Base-by-base conservation (phyloP, 495 filamentous ascomycete genomes). In the Lasiosphaeria ovina region DNA sequence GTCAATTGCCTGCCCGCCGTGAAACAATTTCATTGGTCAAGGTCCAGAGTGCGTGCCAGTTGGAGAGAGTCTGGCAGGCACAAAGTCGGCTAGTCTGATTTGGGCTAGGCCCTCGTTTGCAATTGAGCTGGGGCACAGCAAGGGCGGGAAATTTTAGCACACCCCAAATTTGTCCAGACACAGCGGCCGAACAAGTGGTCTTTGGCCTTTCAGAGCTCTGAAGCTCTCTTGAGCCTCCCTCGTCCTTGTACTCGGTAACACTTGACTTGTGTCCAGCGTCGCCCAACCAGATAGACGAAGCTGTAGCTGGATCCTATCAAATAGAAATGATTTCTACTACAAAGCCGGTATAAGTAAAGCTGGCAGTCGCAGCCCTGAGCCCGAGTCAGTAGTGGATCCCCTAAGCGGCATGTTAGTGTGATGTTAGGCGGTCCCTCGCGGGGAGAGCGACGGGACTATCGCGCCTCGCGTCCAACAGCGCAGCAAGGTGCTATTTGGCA, bases 181-280 rank as follows among this genome's bases (percentile, higher is more conserved):
- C 24, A 24, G 24, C 24, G 24, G 0, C 24, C 24, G 24, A 24
- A 24, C 24, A 24, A 24, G 24, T 24, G 24, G 24, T 24, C 24
- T 24, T 2, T 24, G 2, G 24, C 24, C 24, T 24, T 24, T 24
- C 24, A 33, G 59, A 61, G 63, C 63, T 59, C 16, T n/a, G 32
- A 51, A 17, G 49, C 49, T 51, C 49, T 1, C 49, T 51, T 35
- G 49, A 24, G 24, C 24, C 24, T 10, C n/a, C 17, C 6, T 47
- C 44, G 12, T 34, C 51, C 54, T 61, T 63, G 69, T 66, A 62
- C 62, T 54, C 54, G 58, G 68, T 71, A 71, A 66, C 69, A 71
- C 69, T 50, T 42, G 54, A 48, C 55, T 12, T 47, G 48, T 4
- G 44, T 55, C 58, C 0, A 55, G 31, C 38, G 57, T 47, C 12